phyloP scores from a whole-genome alignment of 208 protist genomes.

The Leishmania arabica region DNA sequence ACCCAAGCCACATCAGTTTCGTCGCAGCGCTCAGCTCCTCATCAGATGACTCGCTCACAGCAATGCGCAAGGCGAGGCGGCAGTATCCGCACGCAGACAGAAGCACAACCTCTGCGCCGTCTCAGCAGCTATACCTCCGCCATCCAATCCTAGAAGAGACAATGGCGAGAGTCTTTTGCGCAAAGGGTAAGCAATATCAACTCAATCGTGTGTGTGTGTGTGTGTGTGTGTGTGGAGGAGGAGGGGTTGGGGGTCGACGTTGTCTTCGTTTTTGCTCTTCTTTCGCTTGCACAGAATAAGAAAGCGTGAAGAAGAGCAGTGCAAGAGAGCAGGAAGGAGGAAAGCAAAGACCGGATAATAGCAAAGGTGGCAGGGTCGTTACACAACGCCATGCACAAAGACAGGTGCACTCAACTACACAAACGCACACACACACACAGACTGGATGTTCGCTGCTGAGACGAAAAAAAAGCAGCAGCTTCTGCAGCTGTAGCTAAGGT shows the following conservation, averaged over 20 bases:
- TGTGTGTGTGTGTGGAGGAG: too few species aligned
- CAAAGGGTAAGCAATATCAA: not conserved
- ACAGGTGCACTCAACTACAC: not conserved
- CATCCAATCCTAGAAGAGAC: not conserved
- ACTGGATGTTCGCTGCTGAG: not conserved
- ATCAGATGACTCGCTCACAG: not conserved
- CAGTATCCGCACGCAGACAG: not conserved
- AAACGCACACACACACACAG: not conserved
- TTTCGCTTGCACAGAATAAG: not conserved
- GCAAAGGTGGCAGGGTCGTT: not conserved
- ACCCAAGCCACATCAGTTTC: not conserved
- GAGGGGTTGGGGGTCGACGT: too few species aligned
- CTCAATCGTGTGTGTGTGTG: not conserved
- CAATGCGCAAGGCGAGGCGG: not conserved
- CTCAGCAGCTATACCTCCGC: not conserved
- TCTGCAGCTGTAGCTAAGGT: not conserved
- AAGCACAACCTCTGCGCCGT: not conserved
- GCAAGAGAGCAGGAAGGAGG: constrained; percentile 4
- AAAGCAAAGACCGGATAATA: not conserved
- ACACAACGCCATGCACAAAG: not conserved
- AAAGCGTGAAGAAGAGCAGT: constrained; percentile 8
- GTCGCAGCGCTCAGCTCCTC: not conserved
- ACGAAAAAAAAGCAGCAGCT: not conserved
- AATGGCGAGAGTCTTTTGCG: not conserved
- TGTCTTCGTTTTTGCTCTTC: not conserved